These are phyloP conservation scores for Beauveria bassiana DNA, from an alignment of 2,329 filamentous ascomycete genomes.

Conservation along the genomic window DNA sequence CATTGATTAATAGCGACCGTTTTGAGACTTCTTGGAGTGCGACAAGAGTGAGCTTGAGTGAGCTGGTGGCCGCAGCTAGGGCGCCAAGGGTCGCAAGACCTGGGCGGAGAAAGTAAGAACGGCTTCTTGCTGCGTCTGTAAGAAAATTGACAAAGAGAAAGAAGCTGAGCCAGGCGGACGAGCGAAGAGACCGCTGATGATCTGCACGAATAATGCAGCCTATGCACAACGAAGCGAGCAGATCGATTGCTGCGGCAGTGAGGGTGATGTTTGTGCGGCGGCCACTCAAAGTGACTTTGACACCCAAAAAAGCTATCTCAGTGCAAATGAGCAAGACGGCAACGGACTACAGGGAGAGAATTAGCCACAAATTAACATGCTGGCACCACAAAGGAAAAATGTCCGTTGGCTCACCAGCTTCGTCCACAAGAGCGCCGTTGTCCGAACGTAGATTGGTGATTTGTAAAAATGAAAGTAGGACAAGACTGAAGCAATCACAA, in stretches of 20 bases:
- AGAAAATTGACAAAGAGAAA: background rate
- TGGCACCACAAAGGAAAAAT: background rate
- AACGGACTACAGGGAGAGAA: background rate
- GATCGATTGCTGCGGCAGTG: background rate
- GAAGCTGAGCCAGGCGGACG: background rate
- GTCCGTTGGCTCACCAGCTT: background rate
- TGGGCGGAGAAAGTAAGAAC: background rate
- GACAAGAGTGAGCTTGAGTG: background rate
- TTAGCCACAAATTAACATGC: background rate
- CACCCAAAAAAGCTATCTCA: background rate
- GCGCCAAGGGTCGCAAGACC: background rate
- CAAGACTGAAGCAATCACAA: background rate
- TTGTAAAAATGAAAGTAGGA: background rate
- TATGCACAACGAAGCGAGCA: background rate
- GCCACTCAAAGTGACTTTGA: background rate
- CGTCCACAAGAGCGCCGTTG: background rate
- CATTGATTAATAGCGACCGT: background rate
- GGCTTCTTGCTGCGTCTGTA: background rate
- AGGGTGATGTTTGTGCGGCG: background rate
- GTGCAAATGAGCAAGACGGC: background rate
- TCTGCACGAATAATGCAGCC: background rate
- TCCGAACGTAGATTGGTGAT: background rate
- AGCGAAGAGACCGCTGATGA: background rate
- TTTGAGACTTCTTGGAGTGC: background rate
- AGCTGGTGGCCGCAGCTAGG: background rate